Percentiles rank a stretch among this genome's conserved stretches.
These are phyloP conservation scores for Epichloe coenophiala DNA, from an alignment of 2,329 filamentous ascomycete species.

Conservation along the genomic window DNA sequence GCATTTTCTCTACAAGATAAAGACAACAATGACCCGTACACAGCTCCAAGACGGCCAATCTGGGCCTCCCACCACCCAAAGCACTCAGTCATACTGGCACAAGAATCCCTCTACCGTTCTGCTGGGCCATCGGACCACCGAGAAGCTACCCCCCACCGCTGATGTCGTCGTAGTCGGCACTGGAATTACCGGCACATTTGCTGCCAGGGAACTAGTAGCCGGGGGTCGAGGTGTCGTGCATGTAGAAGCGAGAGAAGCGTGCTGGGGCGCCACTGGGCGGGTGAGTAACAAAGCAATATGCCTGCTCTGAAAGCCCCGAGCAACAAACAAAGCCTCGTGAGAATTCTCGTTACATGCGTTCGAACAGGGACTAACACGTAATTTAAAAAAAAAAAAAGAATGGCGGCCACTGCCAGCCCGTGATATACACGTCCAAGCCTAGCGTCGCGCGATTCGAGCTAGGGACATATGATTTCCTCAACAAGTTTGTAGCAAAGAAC, in stretches of 20 bases:
- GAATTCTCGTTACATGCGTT: no score
- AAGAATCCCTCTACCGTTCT: slow-evolving; percentile 50
- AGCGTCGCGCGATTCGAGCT: slow-evolving; percentile 60
- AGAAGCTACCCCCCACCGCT: slow-evolving; percentile 44
- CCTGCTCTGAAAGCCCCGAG: neutral
- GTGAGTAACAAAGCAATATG: slow-evolving; percentile 30
- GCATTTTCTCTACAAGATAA: no score
- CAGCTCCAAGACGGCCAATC: slow-evolving; percentile 25
- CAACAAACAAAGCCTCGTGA: no score
- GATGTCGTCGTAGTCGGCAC: slow-evolving; percentile 63
- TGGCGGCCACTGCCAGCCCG: slow-evolving; percentile 62
- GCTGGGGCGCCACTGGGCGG: slow-evolving; percentile 72
- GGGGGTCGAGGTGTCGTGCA: slow-evolving; percentile 47
- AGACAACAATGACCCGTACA: slow-evolving; percentile 17
- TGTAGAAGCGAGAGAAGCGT: slow-evolving; percentile 67
- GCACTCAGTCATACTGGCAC: slow-evolving; percentile 63
- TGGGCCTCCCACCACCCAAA: slow-evolving; percentile 45
- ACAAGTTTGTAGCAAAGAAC: slow-evolving; percentile 40
- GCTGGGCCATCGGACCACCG: slow-evolving; percentile 53
- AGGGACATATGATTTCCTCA: slow-evolving; percentile 49
- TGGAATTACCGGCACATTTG: slow-evolving; percentile 64
- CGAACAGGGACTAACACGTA: neutral
- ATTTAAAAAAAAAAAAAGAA: slow-evolving; percentile 29
- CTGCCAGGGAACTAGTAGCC: slow-evolving; percentile 47
- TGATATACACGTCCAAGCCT: slow-evolving; percentile 46